Evolutionary conservation across 1,284 basidiomycete genomes (phyloP).

Genomic region (Moniliophthora roreri): DNA sequence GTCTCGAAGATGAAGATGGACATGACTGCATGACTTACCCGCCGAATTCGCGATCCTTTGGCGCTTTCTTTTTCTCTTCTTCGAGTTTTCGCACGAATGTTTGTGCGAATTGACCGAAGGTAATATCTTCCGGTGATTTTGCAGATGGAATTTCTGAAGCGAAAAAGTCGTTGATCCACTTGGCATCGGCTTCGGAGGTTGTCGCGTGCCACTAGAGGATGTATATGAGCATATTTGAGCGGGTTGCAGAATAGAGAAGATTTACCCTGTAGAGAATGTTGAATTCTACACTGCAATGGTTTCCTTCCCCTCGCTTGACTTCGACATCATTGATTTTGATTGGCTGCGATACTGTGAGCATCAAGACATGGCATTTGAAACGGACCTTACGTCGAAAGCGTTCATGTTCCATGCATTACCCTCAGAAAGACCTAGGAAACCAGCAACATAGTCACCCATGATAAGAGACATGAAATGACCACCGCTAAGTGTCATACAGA

Average conservation of each 20-base stretch:
- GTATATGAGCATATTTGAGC: constrained; percentile 8
- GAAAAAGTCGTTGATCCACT: constrained; percentile 43
- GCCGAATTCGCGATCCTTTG: constrained; percentile 33
- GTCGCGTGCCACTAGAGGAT: constrained; percentile 38
- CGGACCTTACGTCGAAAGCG: constrained; percentile 35
- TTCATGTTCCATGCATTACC: constrained; percentile 44
- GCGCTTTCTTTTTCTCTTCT: constrained; percentile 23
- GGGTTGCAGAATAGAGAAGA: neutral
- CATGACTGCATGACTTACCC: constrained; percentile 27
- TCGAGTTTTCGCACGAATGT: constrained; percentile 22
- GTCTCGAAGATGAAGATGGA: neutral
- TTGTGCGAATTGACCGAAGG: constrained; percentile 26
- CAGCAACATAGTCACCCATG: constrained; percentile 46
- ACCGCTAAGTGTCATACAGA: constrained; percentile 31
- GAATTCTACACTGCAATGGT: constrained; percentile 53
- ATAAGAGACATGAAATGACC: constrained; percentile 44
- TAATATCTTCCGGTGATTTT: constrained; percentile 31
- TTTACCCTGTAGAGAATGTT: constrained; percentile 48
- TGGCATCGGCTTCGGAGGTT: constrained; percentile 33
- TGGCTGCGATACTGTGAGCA: constrained; percentile 19
- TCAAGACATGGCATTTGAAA: neutral
- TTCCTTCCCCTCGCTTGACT: constrained; percentile 43
- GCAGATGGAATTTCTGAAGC: constrained; percentile 24
- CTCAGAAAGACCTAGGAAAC: constrained; percentile 46
- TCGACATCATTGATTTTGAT: constrained; percentile 29